Conservation (phyloP, 2,329 filamentous ascomycete species). For the Ramichloridium luteum region DNA sequence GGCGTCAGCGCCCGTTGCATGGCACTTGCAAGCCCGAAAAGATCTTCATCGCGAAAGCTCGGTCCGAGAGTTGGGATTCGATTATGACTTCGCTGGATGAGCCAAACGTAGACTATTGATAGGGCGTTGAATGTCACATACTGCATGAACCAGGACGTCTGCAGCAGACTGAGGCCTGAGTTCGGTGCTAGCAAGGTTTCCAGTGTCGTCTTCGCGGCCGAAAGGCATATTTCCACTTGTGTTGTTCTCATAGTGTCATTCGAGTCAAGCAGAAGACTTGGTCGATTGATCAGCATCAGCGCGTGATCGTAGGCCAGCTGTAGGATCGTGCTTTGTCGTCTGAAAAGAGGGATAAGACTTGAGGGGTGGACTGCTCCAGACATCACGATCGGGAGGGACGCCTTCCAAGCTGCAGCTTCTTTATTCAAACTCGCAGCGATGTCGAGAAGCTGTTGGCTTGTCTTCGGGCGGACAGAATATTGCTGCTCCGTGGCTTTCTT, state of each 20-base stretch:
- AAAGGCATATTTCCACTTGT: conserved; percentile 35
- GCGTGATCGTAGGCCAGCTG: conserved; percentile 45
- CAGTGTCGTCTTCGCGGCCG: conserved; percentile 36
- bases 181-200: conserved; percentile 30
- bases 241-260: conserved; percentile 16
- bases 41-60: conserved; percentile 14
- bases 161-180: conserved; percentile 28
- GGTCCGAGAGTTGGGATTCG: conserved; percentile 10
- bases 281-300: conserved; percentile 43
- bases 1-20: conserved; percentile 36
- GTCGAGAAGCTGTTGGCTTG: conserved; percentile 14
- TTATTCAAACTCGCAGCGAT: conserved; percentile 30
- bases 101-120: conserved; percentile 42
- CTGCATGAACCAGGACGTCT: conserved; percentile 42
- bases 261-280: conserved; percentile 36
- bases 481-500: conserved; percentile 22
- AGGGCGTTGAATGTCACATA: conserved; percentile 45
- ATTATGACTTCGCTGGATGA: conserved; percentile 33
- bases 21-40: conserved; percentile 33
- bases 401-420: conserved; percentile 36
- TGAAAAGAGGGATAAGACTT: conserved; percentile 37
- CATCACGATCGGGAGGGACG: conserved; percentile 33
- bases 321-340: conserved; percentile 42
- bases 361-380: conserved; percentile 32
- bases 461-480: conserved; percentile 11